Conservation (phyloP, 768 basidiomycete species). For the Boletellus ananiceps region DNA sequence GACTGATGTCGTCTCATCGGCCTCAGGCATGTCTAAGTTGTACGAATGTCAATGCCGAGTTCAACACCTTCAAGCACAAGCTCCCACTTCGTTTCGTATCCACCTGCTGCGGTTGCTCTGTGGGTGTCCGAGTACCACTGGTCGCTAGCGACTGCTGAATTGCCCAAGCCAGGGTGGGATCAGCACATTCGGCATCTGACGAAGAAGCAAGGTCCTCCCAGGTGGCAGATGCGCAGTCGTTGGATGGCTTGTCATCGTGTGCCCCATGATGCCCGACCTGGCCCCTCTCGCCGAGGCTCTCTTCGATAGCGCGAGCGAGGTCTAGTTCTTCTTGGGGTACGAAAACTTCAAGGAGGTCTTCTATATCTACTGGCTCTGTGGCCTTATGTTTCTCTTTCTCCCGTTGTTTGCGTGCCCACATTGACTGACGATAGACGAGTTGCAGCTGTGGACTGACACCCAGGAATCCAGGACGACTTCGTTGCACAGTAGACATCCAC, state of each 20-base stretch:
- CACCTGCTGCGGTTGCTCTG: not conserved
- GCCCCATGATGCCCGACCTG: constrained; percentile 8
- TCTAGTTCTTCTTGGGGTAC: constrained; percentile 37
- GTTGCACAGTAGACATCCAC: constrained; percentile 30
- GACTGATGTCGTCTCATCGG: not conserved
- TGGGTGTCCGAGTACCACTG: not conserved
- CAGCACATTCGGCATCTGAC: constrained; percentile 4
- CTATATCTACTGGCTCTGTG: constrained; percentile 1
- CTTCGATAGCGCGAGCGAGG: constrained; percentile 43
- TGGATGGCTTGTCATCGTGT: constrained; percentile 5
- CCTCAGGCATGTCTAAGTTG: constrained; percentile 4
- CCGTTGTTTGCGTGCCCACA: not conserved
- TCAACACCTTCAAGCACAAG: not conserved
- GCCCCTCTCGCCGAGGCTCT: constrained; percentile 36
- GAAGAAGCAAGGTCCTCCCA: constrained; percentile 11
- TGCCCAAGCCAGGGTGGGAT: constrained; percentile 28
- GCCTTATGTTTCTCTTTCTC: constrained; percentile 3
- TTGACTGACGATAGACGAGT: constrained; percentile 37
- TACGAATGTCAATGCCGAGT: constrained; percentile 1
- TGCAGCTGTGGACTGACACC: constrained; percentile 36
- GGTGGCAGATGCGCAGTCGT: constrained; percentile 1
- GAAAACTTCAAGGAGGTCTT: constrained; percentile 15
- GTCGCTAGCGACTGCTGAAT: constrained; percentile 26
- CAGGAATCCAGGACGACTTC: constrained; percentile 18
- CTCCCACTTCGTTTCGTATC: constrained; percentile 10